These are phyloP conservation scores for Mucor lusitanicus DNA, from an alignment of 371 early-diverging fungal species.

Conservation along the genomic window DNA sequence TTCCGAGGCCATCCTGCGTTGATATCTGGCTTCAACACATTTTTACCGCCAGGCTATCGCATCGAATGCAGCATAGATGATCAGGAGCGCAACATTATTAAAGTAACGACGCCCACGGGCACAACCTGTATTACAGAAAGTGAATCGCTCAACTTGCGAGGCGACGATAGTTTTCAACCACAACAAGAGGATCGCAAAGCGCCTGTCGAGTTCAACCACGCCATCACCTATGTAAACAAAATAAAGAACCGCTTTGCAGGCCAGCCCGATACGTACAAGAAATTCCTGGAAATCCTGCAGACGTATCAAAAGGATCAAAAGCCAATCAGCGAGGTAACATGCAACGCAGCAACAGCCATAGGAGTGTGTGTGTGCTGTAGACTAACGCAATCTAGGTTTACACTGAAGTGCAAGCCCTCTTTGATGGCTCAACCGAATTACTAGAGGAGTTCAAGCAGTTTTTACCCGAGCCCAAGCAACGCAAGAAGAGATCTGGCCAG, in stretches of 20 bases:
- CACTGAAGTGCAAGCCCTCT: constrained; percentile 80
- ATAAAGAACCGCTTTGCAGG: constrained; percentile 90
- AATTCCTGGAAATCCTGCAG: constrained; percentile 94
- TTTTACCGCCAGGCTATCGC: constrained; percentile 95
- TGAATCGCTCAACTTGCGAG: constrained; percentile 3
- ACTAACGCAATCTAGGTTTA: constrained; percentile 37
- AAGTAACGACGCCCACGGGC: constrained; percentile 89
- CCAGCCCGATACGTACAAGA: constrained; percentile 91
- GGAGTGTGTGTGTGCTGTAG: not conserved
- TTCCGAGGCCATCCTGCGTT: constrained; percentile 93
- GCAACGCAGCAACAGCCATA: not conserved
- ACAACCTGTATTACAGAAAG: constrained; percentile 43
- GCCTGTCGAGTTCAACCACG: constrained; percentile 95
- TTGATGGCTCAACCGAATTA: constrained; percentile 82
- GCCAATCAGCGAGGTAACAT: constrained; percentile 80
- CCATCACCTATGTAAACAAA: constrained; percentile 97
- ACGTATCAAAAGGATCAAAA: constrained; percentile 91
- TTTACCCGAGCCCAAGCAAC: constrained; percentile 56
- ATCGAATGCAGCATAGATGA: constrained; percentile 87
- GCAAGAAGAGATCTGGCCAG: constrained; percentile 16
- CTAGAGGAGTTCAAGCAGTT: constrained; percentile 95
- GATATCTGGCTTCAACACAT: constrained; percentile 98
- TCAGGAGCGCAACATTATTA: constrained; percentile 67
- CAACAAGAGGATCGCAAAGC: constrained; percentile 5
- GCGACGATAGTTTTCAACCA: not conserved